A percentile compares a stretch with the other conserved stretches of the same genome.
Evolutionary conservation across 352 stramenopile genomes (phyloP).

Genomic region (Hyaloperonospora arabidopsidis): DNA sequence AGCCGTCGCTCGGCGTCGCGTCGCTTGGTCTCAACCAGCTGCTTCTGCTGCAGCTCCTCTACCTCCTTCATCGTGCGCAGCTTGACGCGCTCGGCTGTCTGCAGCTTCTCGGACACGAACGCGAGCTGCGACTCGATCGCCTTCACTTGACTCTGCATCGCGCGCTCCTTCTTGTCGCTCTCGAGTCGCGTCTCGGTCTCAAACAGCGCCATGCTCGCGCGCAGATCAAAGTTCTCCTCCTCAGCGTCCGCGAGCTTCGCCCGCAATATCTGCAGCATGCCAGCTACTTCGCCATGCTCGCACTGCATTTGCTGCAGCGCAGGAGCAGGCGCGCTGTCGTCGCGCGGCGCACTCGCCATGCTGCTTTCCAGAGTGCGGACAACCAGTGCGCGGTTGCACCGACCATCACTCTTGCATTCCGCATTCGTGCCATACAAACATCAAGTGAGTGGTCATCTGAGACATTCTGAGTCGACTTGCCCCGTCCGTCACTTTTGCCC

Average conservation of each 20-base stretch:
- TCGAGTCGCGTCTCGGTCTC: constrained; percentile 42
- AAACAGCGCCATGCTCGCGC: constrained; percentile 38
- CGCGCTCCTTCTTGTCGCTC: constrained; percentile 34
- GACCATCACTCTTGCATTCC: constrained; percentile 8
- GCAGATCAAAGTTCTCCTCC: constrained; percentile 65
- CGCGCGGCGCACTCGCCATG: constrained; percentile 6
- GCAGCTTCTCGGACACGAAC: constrained; percentile 44
- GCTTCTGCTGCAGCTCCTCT: constrained; percentile 52
- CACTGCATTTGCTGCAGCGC: constrained; percentile 34
- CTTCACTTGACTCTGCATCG: constrained; percentile 38
- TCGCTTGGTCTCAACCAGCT: constrained; percentile 52
- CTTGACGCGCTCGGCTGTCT: constrained; percentile 55
- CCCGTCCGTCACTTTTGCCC: not conserved
- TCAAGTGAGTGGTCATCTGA: constrained; percentile 5
- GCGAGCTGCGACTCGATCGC: constrained; percentile 49
- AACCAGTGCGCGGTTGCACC: constrained; percentile 18
- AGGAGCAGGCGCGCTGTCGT: constrained; percentile 21
- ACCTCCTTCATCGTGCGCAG: constrained; percentile 38
- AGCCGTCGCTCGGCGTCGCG: constrained; percentile 57
- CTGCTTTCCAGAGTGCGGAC: too few species aligned
- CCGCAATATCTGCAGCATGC: constrained; percentile 48
- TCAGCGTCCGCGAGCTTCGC: constrained; percentile 37
- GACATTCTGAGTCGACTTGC: constrained; percentile 10
- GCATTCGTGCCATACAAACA: constrained; percentile 4
- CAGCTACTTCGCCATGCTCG: constrained; percentile 44